Conservation (phyloP, 2,329 filamentous ascomycete genomes). For the Triangularia verruculosa region DNA sequence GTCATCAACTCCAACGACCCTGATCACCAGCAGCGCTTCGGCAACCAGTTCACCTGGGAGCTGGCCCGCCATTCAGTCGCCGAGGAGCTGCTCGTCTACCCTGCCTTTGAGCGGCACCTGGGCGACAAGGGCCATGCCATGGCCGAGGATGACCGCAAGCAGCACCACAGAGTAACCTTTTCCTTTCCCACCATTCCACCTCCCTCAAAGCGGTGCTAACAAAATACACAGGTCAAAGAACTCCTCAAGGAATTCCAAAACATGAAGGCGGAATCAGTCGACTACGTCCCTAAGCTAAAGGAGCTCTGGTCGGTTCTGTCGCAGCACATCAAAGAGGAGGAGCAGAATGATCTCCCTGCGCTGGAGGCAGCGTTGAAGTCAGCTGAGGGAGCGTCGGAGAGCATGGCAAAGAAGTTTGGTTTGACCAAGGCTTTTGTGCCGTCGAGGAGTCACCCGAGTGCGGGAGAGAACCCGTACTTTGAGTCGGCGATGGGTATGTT, state of each 20-base stretch:
- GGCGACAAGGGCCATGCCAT: neutral
- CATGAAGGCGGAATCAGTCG: conserved; percentile 2
- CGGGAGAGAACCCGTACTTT: conserved; percentile 3
- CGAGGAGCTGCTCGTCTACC: conserved; percentile 7
- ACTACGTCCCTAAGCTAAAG: conserved; percentile 3
- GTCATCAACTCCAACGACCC: conserved; percentile 2
- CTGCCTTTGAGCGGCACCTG: conserved; percentile 8
- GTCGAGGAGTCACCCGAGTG: conserved; percentile 6
- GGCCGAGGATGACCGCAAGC: conserved; percentile 6
- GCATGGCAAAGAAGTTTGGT: conserved; percentile 6
- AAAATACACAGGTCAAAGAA: neutral
- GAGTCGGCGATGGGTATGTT: conserved; percentile 8
- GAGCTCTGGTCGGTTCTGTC: conserved; percentile 4
- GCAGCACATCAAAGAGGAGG: conserved; percentile 7
- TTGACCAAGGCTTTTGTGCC: conserved; percentile 7
- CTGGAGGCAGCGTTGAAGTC: conserved; percentile 5
- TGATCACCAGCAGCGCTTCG: conserved; percentile 3
- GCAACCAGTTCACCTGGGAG: conserved; percentile 13
- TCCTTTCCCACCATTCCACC: neutral
- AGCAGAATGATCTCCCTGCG: conserved; percentile 2
- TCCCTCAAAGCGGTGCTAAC: neutral
- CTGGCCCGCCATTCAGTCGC: conserved; percentile 6
- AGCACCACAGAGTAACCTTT: neutral
- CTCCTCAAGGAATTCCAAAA: conserved; percentile 10
- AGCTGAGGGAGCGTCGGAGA: neutral